These are phyloP conservation scores for Lodderomyces pseudojiufengensis DNA, from an alignment of 1,139 yeast species.

Conservation along the genomic window DNA sequence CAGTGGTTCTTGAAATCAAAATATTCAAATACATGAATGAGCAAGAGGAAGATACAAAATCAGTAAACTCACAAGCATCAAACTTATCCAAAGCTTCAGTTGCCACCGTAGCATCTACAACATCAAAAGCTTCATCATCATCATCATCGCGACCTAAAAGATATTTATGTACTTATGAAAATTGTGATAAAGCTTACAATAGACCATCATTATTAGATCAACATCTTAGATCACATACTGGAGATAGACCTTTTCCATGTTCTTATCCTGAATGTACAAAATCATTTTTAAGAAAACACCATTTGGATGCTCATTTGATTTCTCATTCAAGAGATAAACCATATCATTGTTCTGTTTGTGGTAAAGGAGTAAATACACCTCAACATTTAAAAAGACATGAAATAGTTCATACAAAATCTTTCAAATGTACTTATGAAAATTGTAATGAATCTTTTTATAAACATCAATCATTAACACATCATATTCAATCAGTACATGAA, in stretches of 20 bases:
- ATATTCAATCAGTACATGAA: conserved; percentile 61
- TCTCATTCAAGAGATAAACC: conserved; percentile 68
- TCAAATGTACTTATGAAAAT: conserved; percentile 54
- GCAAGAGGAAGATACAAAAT: conserved; percentile 8
- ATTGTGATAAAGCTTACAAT: conserved; percentile 73
- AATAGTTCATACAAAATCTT: conserved; percentile 70
- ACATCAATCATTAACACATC: conserved; percentile 76
- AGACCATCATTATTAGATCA: conserved; percentile 82
- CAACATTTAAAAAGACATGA: conserved; percentile 87
- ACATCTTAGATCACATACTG: conserved; percentile 75
- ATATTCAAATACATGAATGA: not conserved
- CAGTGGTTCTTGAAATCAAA: too few species aligned
- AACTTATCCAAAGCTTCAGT: conserved; percentile 10
- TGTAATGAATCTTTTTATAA: conserved; percentile 72
- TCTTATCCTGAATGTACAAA: conserved; percentile 50
- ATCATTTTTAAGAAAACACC: conserved; percentile 72
- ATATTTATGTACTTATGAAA: conserved; percentile 56
- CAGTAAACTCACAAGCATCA: conserved; percentile 4
- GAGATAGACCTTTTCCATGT: conserved; percentile 76
- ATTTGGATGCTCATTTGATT: conserved; percentile 68
- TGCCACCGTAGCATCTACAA: conserved; percentile 2
- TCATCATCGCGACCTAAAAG: conserved; percentile 49
- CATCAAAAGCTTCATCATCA: conserved; percentile 12
- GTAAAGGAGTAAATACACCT: conserved; percentile 74
- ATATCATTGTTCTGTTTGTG: conserved; percentile 69